Evolutionary conservation across 306 rosid genomes (phyloP).

Genomic region (Elaeagnus macrophylla): DNA sequence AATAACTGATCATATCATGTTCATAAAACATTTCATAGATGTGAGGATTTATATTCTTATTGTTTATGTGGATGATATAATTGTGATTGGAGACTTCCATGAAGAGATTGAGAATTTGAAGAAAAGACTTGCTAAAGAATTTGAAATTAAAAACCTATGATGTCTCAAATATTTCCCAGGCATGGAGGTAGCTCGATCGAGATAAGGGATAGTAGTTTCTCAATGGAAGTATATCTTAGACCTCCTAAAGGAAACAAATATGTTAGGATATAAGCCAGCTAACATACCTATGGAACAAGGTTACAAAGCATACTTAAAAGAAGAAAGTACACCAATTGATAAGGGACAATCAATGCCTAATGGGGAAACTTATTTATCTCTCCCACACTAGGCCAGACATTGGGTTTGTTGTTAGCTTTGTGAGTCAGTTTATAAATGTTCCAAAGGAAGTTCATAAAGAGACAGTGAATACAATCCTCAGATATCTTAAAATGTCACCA

Average conservation of each 20-base stretch:
- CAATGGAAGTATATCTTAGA: background rate
- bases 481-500: too few species aligned
- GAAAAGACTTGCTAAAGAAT: background rate
- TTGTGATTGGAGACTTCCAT: background rate
- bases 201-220: background rate
- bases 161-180: background rate
- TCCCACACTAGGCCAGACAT: background rate
- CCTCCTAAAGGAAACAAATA: background rate
- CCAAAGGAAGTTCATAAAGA: background rate
- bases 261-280: background rate
- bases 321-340: background rate
- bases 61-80: too few species aligned
- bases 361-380: background rate
- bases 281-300: background rate
- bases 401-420: background rate
- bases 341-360: background rate
- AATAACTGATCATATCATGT: too few species aligned
- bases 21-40: too few species aligned
- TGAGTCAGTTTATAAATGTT: slow-evolving; percentile 2
- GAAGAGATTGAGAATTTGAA: background rate
- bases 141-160: slow-evolving; percentile 1
- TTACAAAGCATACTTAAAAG: background rate
- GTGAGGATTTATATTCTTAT: too few species aligned
- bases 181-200: background rate
- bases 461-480: too few species aligned